Conservation (phyloP, 495 filamentous ascomycete genomes). For the Letharia lupina region DNA sequence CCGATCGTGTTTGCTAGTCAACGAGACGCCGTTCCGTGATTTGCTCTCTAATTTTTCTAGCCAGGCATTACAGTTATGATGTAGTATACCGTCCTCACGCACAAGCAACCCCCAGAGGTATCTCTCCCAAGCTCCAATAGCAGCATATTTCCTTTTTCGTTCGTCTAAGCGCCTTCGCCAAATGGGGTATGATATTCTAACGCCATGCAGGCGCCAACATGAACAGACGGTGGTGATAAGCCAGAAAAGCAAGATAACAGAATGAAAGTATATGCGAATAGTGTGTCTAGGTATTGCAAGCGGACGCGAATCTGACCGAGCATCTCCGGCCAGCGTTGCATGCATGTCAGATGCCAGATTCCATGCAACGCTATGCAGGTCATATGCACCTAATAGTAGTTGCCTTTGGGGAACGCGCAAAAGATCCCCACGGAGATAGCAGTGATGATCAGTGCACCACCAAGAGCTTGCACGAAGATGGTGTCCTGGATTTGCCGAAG, state of each 20-base stretch:
- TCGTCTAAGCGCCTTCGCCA: not conserved
- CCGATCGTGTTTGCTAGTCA: not conserved
- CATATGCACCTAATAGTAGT: constrained; percentile 27
- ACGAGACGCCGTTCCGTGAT: not conserved
- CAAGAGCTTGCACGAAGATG: constrained; percentile 55
- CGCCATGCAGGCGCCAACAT: not conserved
- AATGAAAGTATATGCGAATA: constrained; percentile 3
- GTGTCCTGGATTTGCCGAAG: constrained; percentile 68
- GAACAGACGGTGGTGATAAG: not conserved
- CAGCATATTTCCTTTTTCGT: not conserved
- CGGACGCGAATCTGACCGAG: not conserved
- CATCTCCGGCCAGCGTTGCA: not conserved
- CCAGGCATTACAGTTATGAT: not conserved
- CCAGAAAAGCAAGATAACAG: not conserved
- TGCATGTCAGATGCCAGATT: constrained; percentile 6
- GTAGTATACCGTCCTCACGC: not conserved
- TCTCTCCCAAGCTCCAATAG: not conserved
- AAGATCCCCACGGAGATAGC: constrained; percentile 38
- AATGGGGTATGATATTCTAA: constrained; percentile 4
- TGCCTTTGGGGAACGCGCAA: constrained; percentile 39
- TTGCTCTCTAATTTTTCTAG: not conserved
- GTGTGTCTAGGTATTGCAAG: not conserved
- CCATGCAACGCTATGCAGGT: not conserved
- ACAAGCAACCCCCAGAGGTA: not conserved
- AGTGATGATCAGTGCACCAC: constrained; percentile 34